Evolutionary conservation across 352 stramenopile species (phyloP).

Genomic region (Pythium rhizo-oryzae): DNA sequence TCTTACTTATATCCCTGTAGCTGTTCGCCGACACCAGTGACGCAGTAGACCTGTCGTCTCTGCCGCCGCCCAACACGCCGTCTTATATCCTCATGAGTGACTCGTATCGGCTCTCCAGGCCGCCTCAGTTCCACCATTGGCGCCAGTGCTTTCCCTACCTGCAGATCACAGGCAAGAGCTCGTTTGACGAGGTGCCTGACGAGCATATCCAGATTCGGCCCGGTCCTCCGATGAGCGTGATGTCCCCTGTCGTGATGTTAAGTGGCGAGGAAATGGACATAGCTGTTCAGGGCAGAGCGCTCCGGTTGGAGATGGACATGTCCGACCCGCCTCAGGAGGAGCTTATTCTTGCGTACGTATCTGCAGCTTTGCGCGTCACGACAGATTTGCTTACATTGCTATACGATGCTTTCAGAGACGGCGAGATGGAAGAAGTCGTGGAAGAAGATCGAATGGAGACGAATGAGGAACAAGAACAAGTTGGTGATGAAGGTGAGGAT

Average conservation of each 20-base stretch:
- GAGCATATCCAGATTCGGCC: slow-evolving; percentile 45
- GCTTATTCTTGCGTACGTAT: slow-evolving; percentile 33
- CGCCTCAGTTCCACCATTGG: slow-evolving; percentile 50
- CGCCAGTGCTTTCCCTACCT: slow-evolving; percentile 53
- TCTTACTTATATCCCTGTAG: not conserved
- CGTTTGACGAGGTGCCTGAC: slow-evolving; percentile 32
- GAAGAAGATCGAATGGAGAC: slow-evolving; percentile 26
- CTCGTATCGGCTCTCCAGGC: slow-evolving; percentile 41
- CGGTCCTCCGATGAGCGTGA: not conserved
- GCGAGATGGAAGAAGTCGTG: slow-evolving; percentile 48
- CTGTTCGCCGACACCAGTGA: slow-evolving; percentile 3
- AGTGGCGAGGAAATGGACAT: slow-evolving; percentile 2
- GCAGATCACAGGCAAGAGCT: slow-evolving; percentile 32
- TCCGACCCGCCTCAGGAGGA: slow-evolving; percentile 27
- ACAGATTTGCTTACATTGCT: not conserved
- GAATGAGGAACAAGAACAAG: not conserved
- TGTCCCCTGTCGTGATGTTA: not conserved
- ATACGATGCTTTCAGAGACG: slow-evolving; percentile 31
- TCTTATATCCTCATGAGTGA: slow-evolving; percentile 56
- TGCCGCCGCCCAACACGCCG: slow-evolving; percentile 21
- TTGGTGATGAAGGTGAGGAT: not conserved
- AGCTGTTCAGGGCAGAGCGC: slow-evolving; percentile 1
- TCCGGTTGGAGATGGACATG: slow-evolving; percentile 7
- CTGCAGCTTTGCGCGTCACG: slow-evolving; percentile 6
- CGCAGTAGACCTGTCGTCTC: slow-evolving; percentile 1